Percentiles rank a stretch among this genome's conserved stretches.
These are phyloP conservation scores for Amanita rubescens DNA, from an alignment of 768 basidiomycete genomes.

Conservation along the genomic window DNA sequence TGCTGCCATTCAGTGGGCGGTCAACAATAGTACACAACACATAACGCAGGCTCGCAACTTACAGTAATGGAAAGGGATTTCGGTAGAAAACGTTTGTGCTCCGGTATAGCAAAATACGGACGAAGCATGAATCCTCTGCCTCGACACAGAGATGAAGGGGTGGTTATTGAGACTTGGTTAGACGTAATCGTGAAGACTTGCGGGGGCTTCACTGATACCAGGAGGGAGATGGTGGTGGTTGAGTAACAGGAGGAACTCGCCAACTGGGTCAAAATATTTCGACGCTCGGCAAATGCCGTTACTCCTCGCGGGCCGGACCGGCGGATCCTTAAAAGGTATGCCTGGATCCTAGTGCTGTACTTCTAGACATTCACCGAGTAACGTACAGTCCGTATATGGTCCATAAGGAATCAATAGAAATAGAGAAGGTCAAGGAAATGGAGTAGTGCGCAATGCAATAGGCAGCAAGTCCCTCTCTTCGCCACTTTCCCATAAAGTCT, in stretches of 20 bases:
- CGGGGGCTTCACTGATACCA: slow-evolving; percentile 1
- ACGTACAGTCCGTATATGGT: background rate
- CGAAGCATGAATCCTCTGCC: slow-evolving; percentile 92
- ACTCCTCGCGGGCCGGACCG: slow-evolving; percentile 7
- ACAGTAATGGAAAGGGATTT: slow-evolving; percentile 49
- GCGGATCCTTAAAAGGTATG: background rate
- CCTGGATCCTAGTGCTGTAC: background rate
- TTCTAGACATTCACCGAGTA: no score
- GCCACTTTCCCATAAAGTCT: slow-evolving; percentile 26
- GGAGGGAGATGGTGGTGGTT: slow-evolving; percentile 5
- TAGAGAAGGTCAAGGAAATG: background rate
- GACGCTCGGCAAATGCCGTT: slow-evolving; percentile 1
- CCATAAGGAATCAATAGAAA: background rate
- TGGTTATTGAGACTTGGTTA: slow-evolving; percentile 35
- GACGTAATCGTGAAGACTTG: slow-evolving; percentile 55
- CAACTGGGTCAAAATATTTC: background rate
- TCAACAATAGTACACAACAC: background rate
- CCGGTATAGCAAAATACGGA: slow-evolving; percentile 69
- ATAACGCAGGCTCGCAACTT: slow-evolving; percentile 20
- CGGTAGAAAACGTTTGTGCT: slow-evolving; percentile 52
- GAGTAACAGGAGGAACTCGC: slow-evolving; percentile 1
- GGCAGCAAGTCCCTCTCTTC: slow-evolving; percentile 7
- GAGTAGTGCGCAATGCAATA: background rate
- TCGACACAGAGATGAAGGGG: slow-evolving; percentile 41
- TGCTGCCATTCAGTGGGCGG: background rate